phyloP scores from a whole-genome alignment of 139 green algal genomes.

The Zygnema circumcarinatum region DNA sequence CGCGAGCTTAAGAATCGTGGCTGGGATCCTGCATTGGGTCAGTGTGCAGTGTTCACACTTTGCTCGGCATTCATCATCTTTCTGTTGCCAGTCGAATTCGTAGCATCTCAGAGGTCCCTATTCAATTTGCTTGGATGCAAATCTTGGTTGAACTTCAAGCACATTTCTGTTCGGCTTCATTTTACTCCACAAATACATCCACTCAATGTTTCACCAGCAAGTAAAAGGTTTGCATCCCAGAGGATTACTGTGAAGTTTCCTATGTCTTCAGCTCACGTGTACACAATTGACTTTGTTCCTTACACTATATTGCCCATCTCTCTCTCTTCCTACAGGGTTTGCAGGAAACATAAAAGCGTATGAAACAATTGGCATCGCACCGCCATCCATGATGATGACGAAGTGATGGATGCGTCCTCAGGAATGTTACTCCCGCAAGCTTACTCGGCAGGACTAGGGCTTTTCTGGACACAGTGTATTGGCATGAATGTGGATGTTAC shows the following conservation, averaged over 20 bases:
- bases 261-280: background rate
- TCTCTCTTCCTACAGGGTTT: background rate
- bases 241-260: background rate
- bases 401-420: too few species aligned
- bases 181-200: background rate
- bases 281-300: too few species aligned
- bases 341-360: background rate
- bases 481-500: too few species aligned
- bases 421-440: too few species aligned
- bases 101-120: background rate
- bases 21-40: slow-evolving; percentile 34
- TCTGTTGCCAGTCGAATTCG: background rate
- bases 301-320: background rate
- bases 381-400: background rate
- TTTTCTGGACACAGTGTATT: too few species aligned
- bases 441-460: too few species aligned
- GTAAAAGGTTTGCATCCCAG: background rate
- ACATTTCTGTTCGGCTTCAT: background rate
- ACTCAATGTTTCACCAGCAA: background rate
- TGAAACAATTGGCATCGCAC: background rate
- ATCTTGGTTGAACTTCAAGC: background rate
- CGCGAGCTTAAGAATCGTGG: slow-evolving; percentile 56
- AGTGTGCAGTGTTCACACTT: background rate
- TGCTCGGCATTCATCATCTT: background rate
- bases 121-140: background rate